A percentile compares a stretch with the other conserved stretches of the same genome.
Evolutionary conservation across 192 early-diverging fungal species (phyloP).

Genomic region (Coemansia sp.): DNA sequence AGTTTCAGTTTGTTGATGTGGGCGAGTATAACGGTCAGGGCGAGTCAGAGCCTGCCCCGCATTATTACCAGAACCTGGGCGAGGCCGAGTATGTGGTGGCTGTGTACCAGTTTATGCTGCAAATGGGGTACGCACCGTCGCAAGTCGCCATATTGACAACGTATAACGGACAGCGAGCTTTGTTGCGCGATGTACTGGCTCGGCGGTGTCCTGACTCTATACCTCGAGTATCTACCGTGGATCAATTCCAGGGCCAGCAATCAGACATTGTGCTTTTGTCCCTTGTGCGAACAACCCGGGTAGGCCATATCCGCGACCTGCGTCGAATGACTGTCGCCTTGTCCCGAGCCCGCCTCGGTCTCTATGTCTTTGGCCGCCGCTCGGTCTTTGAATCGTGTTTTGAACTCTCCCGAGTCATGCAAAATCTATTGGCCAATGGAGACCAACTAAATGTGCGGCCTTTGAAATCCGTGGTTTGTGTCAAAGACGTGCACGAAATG

Average conservation of each 20-base stretch:
- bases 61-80: slow-evolving; percentile 94
- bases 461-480: not conserved
- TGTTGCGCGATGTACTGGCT: slow-evolving; percentile 88
- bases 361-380: slow-evolving; percentile 86
- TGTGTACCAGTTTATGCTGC: slow-evolving; percentile 93
- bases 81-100: slow-evolving; percentile 98
- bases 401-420: slow-evolving; percentile 76
- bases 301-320: slow-evolving; percentile 92
- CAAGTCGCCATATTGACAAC: slow-evolving; percentile 93
- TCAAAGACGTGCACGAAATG: not conserved
- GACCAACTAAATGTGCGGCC: slow-evolving; percentile 49
- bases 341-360: slow-evolving; percentile 88
- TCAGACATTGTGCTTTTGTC: slow-evolving; percentile 93
- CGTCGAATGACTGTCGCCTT: slow-evolving; percentile 91
- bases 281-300: slow-evolving; percentile 84
- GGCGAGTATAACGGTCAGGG: slow-evolving; percentile 69
- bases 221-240: slow-evolving; percentile 89
- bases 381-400: slow-evolving; percentile 76
- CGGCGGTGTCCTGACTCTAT: slow-evolving; percentile 73
- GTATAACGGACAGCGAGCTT: slow-evolving; percentile 94
- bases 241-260: slow-evolving; percentile 96
- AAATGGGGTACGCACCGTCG: slow-evolving; percentile 88
- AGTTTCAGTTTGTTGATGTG: slow-evolving; percentile 91
- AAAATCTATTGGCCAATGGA: slow-evolving; percentile 62
- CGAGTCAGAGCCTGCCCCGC: slow-evolving; percentile 81